Conservation (phyloP, 495 filamentous ascomycete species). For the Corynascus novoguineensis region DNA sequence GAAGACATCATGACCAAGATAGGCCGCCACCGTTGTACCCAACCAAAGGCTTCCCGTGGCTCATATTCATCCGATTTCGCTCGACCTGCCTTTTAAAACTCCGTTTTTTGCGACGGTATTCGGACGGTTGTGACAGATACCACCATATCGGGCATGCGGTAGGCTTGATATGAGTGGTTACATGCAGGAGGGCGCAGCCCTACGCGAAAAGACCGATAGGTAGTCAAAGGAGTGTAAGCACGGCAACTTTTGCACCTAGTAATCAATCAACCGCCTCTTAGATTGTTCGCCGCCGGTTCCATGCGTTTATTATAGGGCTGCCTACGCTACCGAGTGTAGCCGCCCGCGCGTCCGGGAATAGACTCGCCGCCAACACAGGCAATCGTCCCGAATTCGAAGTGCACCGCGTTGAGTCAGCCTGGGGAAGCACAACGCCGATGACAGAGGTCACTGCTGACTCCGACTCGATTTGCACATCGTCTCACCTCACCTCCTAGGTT, state of each 20-base stretch:
- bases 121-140: not conserved
- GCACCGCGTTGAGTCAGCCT: constrained; percentile 8
- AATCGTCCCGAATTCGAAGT: not conserved
- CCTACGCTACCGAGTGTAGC: constrained; percentile 5
- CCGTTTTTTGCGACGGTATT: not conserved
- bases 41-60: not conserved
- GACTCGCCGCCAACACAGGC: not conserved
- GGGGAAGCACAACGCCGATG: not conserved
- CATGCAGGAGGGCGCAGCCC: constrained; percentile 12
- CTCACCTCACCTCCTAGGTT: not conserved
- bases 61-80: not conserved
- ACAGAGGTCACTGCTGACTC: not conserved
- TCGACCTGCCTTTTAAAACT: not conserved
- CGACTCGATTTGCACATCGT: not conserved
- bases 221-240: too few species aligned
- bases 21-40: too few species aligned
- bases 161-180: not conserved
- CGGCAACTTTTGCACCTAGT: too few species aligned
- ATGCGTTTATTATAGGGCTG: constrained; percentile 10
- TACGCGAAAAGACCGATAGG: not conserved
- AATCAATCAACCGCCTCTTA: too few species aligned
- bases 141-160: constrained; percentile 5
- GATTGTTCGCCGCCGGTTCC: too few species aligned
- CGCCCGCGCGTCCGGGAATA: constrained; percentile 6
- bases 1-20: not conserved